Evolutionary conservation across 164 flowering plant species (phyloP), one percentile per base, ranked within the genome.

Genomic region (Buxus sempervirens): DNA sequence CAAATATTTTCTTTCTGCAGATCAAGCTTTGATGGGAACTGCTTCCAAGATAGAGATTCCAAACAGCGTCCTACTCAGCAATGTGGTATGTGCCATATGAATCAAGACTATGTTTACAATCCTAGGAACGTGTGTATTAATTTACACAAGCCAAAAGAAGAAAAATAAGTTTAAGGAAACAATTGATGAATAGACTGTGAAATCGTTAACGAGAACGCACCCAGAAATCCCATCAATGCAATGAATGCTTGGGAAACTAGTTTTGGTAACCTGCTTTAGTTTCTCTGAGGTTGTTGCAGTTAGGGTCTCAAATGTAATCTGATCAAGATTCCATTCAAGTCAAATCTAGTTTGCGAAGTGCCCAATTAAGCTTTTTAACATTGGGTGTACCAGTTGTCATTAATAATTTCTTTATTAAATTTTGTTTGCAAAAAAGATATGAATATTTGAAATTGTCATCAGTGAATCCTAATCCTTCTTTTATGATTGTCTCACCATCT

Each of bases 21-120:
- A 60, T 74, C 84, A 74, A 91, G 88, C 80, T 95, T 91, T 76
- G 88, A 83, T 75, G 93, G 93, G 51, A 95, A 95, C 66, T 95
- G 97, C 80, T 82, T 91, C 54, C 73, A 85, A 36, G 83, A 82
- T 61, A 85, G 59, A 77, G 85, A 83, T 71, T 41, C 76, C 59
- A 88, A 75, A 68, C 98, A 88, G 73, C 93, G 93, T 27, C 49
- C 96, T 54, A 20, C 72, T 63, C 71, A 74, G 23, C 90, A 80
- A 73, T 91, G 97, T 79, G 92, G 98, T 94, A 76, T 55, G 83
- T 78, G 22, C 70, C 57, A 22, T 23, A 27, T 25, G 19, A 48
- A 28, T 56, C n/a, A n/a, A 10, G 14, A 45, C 51, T 45, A 45
- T 45, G 51, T 45, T 45, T 45, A 45, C 16, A 45, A 10, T 15